Evolutionary conservation across 2,329 filamentous ascomycete species (phyloP).

Genomic region (Xylariaceae sp.): DNA sequence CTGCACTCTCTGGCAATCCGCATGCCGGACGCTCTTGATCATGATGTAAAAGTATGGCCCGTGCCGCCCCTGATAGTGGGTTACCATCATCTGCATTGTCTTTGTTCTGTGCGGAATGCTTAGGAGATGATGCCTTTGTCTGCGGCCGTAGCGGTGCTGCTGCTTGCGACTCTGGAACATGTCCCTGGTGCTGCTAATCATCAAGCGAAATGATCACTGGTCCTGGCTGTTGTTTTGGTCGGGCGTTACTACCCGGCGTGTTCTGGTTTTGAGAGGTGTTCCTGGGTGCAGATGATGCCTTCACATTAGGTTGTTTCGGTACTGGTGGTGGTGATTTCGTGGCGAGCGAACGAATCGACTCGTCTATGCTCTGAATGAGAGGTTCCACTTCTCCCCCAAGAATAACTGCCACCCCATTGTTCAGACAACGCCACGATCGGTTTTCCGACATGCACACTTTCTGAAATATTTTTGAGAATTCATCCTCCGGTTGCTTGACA

Average conservation of each 20-base stretch:
- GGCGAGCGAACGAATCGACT: slow-evolving; percentile 39
- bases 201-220: slow-evolving; percentile 16
- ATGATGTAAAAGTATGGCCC: too few relatives aligned
- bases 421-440: slow-evolving; percentile 29
- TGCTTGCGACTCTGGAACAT: too few relatives aligned
- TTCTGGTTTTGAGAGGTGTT: slow-evolving; percentile 19
- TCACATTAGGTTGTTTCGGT: slow-evolving; percentile 24
- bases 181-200: slow-evolving; percentile 9
- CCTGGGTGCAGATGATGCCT: slow-evolving; percentile 13
- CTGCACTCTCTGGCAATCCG: too few relatives aligned
- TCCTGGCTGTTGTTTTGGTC: slow-evolving; percentile 16
- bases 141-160: too few relatives aligned
- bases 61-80: too few relatives aligned
- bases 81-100: too few relatives aligned
- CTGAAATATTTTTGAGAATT: slow-evolving; percentile 27
- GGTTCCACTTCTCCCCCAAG: slow-evolving; percentile 42
- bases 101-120: too few relatives aligned
- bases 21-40: too few relatives aligned
- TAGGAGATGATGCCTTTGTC: too few relatives aligned
- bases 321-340: slow-evolving; percentile 29
- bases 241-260: slow-evolving; percentile 19
- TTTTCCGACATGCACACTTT: slow-evolving; percentile 29
- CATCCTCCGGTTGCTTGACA: slow-evolving; percentile 26
- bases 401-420: slow-evolving; percentile 42
- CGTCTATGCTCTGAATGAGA: slow-evolving; percentile 48